Evolutionary conservation across 495 filamentous ascomycete species (phyloP).

Genomic region (Hypoxylon trugodes): DNA sequence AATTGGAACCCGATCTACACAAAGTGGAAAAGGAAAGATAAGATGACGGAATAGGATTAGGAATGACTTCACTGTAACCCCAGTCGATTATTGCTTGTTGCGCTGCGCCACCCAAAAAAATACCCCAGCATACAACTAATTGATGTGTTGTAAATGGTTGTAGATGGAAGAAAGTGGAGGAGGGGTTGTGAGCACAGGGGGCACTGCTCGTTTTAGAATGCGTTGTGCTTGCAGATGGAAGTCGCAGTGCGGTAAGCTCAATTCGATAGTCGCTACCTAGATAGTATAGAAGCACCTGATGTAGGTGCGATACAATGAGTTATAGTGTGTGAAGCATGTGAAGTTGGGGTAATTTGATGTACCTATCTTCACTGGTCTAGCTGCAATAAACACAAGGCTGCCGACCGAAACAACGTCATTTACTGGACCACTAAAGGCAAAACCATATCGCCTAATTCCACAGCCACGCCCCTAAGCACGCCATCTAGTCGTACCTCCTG

Average conservation of each 20-base stretch:
- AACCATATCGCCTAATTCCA: constrained; percentile 5
- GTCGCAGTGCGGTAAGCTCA: constrained; percentile 2
- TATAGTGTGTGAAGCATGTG: constrained; percentile 8
- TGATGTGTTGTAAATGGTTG: constrained; percentile 5
- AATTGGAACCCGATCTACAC: constrained; percentile 9
- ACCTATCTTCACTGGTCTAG: too few relatives aligned
- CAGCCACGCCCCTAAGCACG: constrained; percentile 30
- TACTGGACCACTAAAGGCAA: not conserved
- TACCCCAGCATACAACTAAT: too few relatives aligned
- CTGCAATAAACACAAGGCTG: constrained; percentile 27
- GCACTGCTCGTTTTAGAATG: constrained; percentile 18
- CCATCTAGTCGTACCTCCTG: too few relatives aligned
- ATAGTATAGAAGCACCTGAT: too few relatives aligned
- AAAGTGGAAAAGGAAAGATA: constrained; percentile 19
- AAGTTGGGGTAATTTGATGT: too few relatives aligned
- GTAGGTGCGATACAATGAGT: not conserved
- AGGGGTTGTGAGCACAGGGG: not conserved
- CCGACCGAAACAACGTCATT: constrained; percentile 35
- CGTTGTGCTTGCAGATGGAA: constrained; percentile 32
- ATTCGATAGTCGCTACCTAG: too few relatives aligned
- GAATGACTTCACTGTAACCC: constrained; percentile 15
- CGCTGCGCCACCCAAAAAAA: too few relatives aligned
- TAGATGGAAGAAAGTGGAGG: constrained; percentile 1
- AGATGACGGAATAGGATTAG: constrained; percentile 15
- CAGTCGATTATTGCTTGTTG: constrained; percentile 8